Conservation (phyloP, 2,329 filamentous ascomycete species). For the Fusarium paranaense region DNA sequence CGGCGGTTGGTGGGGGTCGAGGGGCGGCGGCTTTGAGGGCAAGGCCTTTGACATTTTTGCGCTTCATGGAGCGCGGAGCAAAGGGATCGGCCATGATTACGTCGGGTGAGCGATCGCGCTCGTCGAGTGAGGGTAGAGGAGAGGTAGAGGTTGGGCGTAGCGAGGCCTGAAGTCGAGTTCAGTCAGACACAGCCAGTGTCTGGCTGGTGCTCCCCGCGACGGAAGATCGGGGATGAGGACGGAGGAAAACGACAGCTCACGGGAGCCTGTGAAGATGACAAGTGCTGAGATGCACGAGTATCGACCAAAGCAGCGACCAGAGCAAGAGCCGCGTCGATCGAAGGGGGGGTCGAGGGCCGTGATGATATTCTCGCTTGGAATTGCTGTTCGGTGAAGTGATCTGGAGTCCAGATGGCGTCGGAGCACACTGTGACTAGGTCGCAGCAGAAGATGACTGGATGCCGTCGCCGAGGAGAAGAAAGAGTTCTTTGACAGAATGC, state of each 20-base stretch:
- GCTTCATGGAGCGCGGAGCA: conserved; percentile 87
- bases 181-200: conserved; percentile 31
- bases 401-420: conserved; percentile 12
- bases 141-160: conserved; percentile 8
- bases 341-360: conserved; percentile 15
- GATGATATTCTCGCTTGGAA: conserved; percentile 13
- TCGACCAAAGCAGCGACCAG: conserved; percentile 5
- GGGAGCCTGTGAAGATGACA: background rate
- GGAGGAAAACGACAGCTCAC: conserved; percentile 12
- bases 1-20: conserved; percentile 77
- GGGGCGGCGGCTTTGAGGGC: conserved; percentile 84
- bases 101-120: conserved; percentile 7
- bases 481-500: conserved; percentile 12
- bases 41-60: conserved; percentile 98
- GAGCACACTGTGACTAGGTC: conserved; percentile 18
- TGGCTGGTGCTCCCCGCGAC: conserved; percentile 33
- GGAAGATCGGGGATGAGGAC: conserved; percentile 14
- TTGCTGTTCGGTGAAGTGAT: conserved; percentile 12
- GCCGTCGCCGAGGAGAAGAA: conserved; percentile 7
- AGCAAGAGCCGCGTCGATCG: conserved; percentile 13
- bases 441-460: conserved; percentile 5
- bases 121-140: conserved; percentile 1
- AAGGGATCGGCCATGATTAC: conserved; percentile 71
- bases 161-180: conserved; percentile 19
- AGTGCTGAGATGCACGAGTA: conserved; percentile 12